A percentile compares a stretch with the other conserved stretches of the same genome.
Conservation (phyloP, 331 rosid genomes). For the Prunus yedoensis region DNA sequence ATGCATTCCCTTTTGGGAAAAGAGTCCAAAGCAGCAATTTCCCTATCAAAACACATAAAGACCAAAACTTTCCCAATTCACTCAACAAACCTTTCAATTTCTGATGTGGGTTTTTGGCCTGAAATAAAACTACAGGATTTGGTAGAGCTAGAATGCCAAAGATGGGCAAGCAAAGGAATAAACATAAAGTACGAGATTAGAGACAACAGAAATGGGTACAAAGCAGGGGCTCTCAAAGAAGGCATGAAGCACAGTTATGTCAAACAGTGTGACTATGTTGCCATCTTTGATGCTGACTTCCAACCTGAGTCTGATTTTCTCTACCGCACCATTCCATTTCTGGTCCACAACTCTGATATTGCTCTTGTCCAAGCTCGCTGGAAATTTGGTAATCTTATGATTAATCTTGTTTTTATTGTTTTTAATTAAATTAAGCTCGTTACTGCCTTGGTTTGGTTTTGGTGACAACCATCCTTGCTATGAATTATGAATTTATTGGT, state of each 20-base stretch:
- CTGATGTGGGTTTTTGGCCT: conserved; percentile 24
- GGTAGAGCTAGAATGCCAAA: conserved; percentile 72
- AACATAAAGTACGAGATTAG: conserved; percentile 88
- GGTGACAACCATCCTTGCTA: neutral
- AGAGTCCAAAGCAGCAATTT: neutral
- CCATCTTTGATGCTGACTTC: conserved; percentile 90
- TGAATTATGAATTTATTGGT: neutral
- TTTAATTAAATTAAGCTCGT: neutral
- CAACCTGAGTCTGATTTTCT: conserved; percentile 93
- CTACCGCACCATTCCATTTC: conserved; percentile 67
- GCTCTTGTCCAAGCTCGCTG: conserved; percentile 91
- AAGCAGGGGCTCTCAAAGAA: conserved; percentile 87
- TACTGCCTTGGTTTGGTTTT: no score
- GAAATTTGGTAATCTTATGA: conserved; percentile 60
- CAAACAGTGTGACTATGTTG: conserved; percentile 70
- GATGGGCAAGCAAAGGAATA: conserved; percentile 81
- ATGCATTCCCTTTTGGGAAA: neutral
- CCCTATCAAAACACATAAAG: conserved; percentile 1
- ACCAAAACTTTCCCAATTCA: no score
- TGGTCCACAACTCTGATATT: conserved; percentile 55
- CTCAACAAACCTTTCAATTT: neutral
- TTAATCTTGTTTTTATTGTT: neutral
- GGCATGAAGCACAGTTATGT: conserved; percentile 91
- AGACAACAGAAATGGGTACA: conserved; percentile 78
- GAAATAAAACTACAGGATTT: conserved; percentile 42